Percentiles rank a stretch among this genome's conserved stretches.
These are phyloP conservation scores for Neonectria magnoliae DNA, from an alignment of 2,329 filamentous ascomycete genomes.

Conservation along the genomic window DNA sequence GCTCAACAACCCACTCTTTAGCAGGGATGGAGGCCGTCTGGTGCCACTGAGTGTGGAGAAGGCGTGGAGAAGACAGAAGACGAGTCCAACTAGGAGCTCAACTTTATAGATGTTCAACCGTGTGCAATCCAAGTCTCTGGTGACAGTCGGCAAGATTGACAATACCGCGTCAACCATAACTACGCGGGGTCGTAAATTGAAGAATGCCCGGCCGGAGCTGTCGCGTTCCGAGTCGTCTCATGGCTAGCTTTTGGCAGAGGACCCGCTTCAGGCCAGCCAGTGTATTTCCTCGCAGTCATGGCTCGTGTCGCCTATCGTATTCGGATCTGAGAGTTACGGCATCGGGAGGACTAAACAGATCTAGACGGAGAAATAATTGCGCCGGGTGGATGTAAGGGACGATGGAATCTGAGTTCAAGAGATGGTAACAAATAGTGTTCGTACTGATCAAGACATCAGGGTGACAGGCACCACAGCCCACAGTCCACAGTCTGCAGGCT, in stretches of 20 bases:
- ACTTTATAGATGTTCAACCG: constrained; percentile 2
- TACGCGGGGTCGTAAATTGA: constrained; percentile 17
- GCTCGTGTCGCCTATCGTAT: constrained; percentile 11
- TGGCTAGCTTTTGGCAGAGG: not conserved
- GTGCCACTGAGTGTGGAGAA: not conserved
- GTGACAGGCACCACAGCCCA: not conserved
- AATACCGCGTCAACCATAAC: constrained; percentile 21
- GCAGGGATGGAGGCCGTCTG: not conserved
- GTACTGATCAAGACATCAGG: not conserved
- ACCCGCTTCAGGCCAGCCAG: constrained; percentile 8
- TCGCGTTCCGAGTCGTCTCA: constrained; percentile 42
- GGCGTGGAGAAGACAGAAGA: constrained; percentile 10
- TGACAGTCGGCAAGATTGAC: constrained; percentile 8
- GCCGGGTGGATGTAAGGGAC: constrained; percentile 1
- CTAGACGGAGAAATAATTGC: constrained; percentile 31
- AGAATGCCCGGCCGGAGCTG: constrained; percentile 30
- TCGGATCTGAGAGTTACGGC: constrained; percentile 7
- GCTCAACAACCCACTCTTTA: not conserved
- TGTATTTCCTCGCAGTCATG: not conserved
- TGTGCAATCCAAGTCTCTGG: not conserved
- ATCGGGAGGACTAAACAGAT: not conserved
- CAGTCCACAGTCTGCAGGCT: too few species aligned
- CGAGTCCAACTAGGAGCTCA: constrained; percentile 1
- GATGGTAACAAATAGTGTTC: too few species aligned
- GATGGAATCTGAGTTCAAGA: too few species aligned